Evolutionary conservation across 441 rosid species (phyloP), one percentile per base, ranked within the genome.

Genomic region (Erodium trifolium): DNA sequence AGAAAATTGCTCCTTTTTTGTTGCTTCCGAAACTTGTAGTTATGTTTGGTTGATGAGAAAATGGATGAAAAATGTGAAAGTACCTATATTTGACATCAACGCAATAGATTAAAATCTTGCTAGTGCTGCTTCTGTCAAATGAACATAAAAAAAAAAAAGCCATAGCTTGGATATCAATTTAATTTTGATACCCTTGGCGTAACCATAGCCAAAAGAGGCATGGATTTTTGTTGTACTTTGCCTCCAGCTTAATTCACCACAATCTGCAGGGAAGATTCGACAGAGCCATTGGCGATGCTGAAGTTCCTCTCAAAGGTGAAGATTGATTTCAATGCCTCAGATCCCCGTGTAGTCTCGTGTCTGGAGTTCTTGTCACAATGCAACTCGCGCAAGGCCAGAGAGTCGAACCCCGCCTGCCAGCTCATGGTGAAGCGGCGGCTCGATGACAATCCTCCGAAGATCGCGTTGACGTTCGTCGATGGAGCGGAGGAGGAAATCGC

Each of bases 301-400:
- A 49, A 49, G 16, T 49, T 49, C 16, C 57, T 49, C 14, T 49
- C 57, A 14, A 49, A 49, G 57, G 57, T 49, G 57, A 49, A 49
- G 57, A 49, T 49, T 14, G 57, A 49, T 49, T 49, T 49, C 57
- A 49, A 49, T 49, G 57, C 57, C 16, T 49, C 57, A 5, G 57
- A 49, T 14, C 57, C 57, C 5, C 57, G 57, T n/a, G 57, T 49
- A n/a, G 57, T 5, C 14, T 12, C 57, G 57, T 49, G 57, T 14
- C 4, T 49, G 57, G 57, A 49, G 57, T 49, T 49, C 16, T 4
- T 49, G 57, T 13, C 57, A 4, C 57, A 49, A 14, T 49, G 57
- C 57, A 49, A 49, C 57, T n/a, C 57, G 16, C 57, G 16, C 16
- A 49, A 49, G 57, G 57, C 57, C 57, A 49, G 57, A 49, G 57